Percentiles rank a stretch among this genome's conserved stretches.
These are phyloP conservation scores for Anastatica hierochuntica DNA, from an alignment of 345 rosid genomes.

Conservation along the genomic window DNA sequence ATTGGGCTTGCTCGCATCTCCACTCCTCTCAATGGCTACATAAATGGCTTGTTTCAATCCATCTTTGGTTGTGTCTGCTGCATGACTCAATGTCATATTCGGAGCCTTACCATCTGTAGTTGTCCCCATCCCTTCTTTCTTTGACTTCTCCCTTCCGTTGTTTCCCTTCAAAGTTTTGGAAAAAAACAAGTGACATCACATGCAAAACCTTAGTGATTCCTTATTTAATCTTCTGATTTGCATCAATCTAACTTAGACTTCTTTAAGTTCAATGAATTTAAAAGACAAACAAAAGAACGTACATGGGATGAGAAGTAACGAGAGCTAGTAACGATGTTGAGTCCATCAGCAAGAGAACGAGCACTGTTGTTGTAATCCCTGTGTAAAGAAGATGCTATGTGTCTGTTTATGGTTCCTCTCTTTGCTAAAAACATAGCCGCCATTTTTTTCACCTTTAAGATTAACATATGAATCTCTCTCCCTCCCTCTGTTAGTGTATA, in stretches of 20 bases:
- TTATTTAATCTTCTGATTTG: too few species aligned
- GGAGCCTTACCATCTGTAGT: conserved; percentile 25
- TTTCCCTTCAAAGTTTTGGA: conserved; percentile 4
- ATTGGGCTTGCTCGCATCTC: conserved; percentile 9
- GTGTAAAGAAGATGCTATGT: too few species aligned
- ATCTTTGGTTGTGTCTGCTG: conserved; percentile 6
- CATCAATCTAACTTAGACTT: too few species aligned
- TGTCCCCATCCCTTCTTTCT: conserved; percentile 22
- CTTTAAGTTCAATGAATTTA: too few species aligned
- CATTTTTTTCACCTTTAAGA: conserved; percentile 1
- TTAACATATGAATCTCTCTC: not conserved
- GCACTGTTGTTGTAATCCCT: too few species aligned
- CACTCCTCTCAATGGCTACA: conserved; percentile 14
- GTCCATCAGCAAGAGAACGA: not conserved
- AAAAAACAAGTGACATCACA: too few species aligned
- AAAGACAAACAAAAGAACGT: not conserved
- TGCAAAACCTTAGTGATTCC: too few species aligned
- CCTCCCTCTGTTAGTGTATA: not conserved
- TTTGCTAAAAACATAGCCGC: conserved; percentile 13
- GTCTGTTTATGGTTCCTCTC: conserved; percentile 10
- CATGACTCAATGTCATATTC: conserved; percentile 22
- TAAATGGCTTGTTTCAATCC: conserved; percentile 16
- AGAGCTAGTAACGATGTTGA: conserved; percentile 8
- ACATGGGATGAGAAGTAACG: conserved; percentile 16
- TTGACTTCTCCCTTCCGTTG: not conserved